Base-by-base conservation (phyloP, 495 filamentous ascomycete species). In the Penicillium lagena region DNA sequence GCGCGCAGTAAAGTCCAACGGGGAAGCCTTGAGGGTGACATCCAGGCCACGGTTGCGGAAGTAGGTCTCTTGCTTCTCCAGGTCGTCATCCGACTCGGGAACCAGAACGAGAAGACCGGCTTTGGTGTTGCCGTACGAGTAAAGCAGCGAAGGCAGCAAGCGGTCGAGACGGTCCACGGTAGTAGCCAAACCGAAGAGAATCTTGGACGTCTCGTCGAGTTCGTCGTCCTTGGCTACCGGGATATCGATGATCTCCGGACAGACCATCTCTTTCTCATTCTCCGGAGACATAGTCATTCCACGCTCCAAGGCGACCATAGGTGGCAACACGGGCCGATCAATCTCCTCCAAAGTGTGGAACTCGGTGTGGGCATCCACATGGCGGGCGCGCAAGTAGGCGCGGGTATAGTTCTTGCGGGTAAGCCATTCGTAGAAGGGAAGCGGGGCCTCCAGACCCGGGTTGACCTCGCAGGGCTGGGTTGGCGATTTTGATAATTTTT, bases 1-100 rank as follows among this genome's bases (percentile, higher is more conserved):
- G 47, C 80, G 75, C 43, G 80, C 76, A 28, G 79, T 75, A 42
- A 81, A 75, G 30, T 70, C 64, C n/a, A 76, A 60, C 29, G 73
- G 71, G 13, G 76, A 77, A 31, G 66, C 55, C 32, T 76, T 70
- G 32, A 83, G 67, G 10, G 71, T 79, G 45, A 82, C 66, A 42
- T 78, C 58, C 50, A 86, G 69, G 45, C 65, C 70, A 13, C 73
- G 65, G 42, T 56, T 56, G 29, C 68, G 69, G 64, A 76, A 74
- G 42, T 71, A 72, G 35, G 61, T 60, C 48, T 76, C 64, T 47
- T 75, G 62, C 46, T 60, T 63, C 30, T 65, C 57, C 45, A 69
- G 60, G 27, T 71, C 63, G 48, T 69, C 63, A 12, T 75, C 69
- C 2, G 66, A 70, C 43, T 72, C 59, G 14, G 68, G 71, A 30